Base-by-base conservation (phyloP, 768 basidiomycete species). In the Sporobolomyces phaffii region DNA sequence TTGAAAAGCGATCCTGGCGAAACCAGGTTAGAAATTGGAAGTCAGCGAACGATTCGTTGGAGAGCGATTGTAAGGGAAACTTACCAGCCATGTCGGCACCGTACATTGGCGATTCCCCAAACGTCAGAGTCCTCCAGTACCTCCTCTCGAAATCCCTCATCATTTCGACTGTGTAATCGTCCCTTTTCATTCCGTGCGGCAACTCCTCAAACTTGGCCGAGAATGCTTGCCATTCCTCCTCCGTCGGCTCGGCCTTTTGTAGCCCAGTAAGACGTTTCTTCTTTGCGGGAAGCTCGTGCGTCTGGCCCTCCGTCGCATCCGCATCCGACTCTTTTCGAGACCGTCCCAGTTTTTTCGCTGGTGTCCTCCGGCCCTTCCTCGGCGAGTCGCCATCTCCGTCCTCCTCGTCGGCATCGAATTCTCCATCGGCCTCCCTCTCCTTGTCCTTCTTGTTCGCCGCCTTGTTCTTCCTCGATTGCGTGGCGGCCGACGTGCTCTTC, bases 71-170 rank as follows among this genome's bases (percentile, higher is more conserved):
- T n/a, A n/a, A n/a, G 34, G 72, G 60, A 33, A 71, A 80, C 84
- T 68, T 57, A 87, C 92, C 94, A 80, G 87, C 85, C 68, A 91
- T 87, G 77, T 99, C 96, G 5, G 96, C 96, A 24, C 94, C 96
- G 78, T 99, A 99, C 93, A 91, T 94, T 5, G 93, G 85, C n/a
- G 92, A 82, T 69, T 86, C 88, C 6, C 91, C 90, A 5, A 94
- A 77, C 0, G 91, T 86, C 77, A 90, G 86, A 70, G 89, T 91
- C 59, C 92, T 82, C 96, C 96, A 99, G 78, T 86, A 97, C 60
- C 87, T 83, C 34, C 92, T 82, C 78, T 97, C 93, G 24, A 98
- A 82, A 67, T 86, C 85, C 65, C 85, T 83, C 76, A 93, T 96
- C 66, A 90, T 88, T 68, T 94, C 91, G 17, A 84, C 82, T 0